Evolutionary conservation across 306 rosid species (phyloP).

Genomic region (Glycine tomentella): DNA sequence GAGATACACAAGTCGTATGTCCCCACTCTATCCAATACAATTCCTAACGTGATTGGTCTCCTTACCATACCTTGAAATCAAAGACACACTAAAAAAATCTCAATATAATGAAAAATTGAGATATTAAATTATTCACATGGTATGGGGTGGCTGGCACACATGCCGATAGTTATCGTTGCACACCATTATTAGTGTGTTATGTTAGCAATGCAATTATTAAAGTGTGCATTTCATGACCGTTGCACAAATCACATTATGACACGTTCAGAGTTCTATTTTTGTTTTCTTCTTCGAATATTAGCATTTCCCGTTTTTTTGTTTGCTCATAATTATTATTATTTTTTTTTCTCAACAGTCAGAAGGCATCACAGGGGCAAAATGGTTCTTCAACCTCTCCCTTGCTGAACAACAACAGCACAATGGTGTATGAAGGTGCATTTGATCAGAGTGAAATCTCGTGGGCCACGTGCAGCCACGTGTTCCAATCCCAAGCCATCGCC

Average conservation of each 20-base stretch:
- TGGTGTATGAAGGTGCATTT: constrained; percentile 79
- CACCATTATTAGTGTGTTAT: neutral
- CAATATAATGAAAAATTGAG: too few species aligned
- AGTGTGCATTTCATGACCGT: constrained; percentile 41
- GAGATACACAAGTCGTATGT: too few species aligned
- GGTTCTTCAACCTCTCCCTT: constrained; percentile 31
- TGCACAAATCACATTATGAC: constrained; percentile 28
- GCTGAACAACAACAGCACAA: constrained; percentile 51
- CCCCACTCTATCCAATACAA: too few species aligned
- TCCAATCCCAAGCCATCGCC: constrained; percentile 37
- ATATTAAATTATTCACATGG: neutral
- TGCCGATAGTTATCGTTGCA: constrained; percentile 35
- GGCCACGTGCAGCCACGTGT: constrained; percentile 53
- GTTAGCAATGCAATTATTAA: constrained; percentile 7
- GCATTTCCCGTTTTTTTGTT: neutral
- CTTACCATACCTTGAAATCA: constrained; percentile 9
- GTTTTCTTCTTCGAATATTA: neutral
- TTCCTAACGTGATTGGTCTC: too few species aligned
- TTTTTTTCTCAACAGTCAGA: constrained; percentile 54
- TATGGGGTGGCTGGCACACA: constrained; percentile 38
- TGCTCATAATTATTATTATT: neutral
- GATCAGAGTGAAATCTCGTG: constrained; percentile 54
- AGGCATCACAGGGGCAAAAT: constrained; percentile 64
- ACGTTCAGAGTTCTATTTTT: neutral
- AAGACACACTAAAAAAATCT: too few species aligned